Base-by-base conservation (phyloP, 2,329 filamentous ascomycete genomes). In the Penicillium sp. region DNA sequence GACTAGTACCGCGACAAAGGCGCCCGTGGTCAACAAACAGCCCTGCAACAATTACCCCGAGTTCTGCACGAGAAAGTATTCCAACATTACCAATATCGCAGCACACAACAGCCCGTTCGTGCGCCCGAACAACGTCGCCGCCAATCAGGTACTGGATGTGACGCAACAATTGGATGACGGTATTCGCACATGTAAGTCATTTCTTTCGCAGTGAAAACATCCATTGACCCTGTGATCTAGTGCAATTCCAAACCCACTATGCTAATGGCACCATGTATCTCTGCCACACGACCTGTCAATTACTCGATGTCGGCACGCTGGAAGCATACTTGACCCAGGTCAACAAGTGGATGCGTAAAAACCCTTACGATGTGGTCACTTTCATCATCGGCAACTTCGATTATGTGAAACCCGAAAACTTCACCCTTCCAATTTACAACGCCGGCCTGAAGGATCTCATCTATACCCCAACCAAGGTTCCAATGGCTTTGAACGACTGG, bases 301-400 rank as follows among this genome's bases (percentile, higher is more conserved):
- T 96, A 3, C 82, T 96, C 30, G 87, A 96, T 62, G 89, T 83
- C 2, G 92, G 93, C 0, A 86, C 89, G 7, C 87, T 94, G 47
- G 84, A 87, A 50, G 77, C 83, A 40, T 94, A 90, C 76, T 84
- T 97, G 32, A 77, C 77, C 7, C 79, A 78, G 0, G 88, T 96
- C 11, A 79, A 79, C 34, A 70, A 77, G 40, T 97, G 92, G 92
- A 84, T 97, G 2, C 79, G 81, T 7, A 64, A 68, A 0, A 85
- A 97, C 63, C 91, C 91, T 0, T 93, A 90, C 74, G 92, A 97
- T 61, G 89, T 97, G 1, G 83, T 97, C 26, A 92, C 90, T 1
- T 86, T 97, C 60, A 79, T 97, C 16, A 85, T 97, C 47, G 91
- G 87, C 53, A 97, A 97, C 71, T 86, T 84, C 65, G 89, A 91